phyloP scores from a whole-genome alignment of 495 filamentous ascomycete species.

The Neurospora sp. region DNA sequence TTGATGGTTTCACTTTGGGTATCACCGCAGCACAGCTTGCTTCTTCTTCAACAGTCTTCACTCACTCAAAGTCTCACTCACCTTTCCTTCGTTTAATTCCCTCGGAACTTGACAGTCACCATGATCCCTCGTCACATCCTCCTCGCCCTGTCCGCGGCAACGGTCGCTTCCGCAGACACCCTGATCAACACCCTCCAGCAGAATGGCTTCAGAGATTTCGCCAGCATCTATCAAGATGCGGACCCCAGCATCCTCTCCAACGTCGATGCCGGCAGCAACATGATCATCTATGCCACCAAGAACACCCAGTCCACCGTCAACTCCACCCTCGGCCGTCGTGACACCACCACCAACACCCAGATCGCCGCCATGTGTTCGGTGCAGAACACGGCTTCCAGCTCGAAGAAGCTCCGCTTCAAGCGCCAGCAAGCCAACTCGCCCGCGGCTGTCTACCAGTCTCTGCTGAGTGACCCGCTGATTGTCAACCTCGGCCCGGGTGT shows the following conservation, averaged over 20 bases:
- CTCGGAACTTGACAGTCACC: not conserved
- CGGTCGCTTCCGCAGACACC: not conserved
- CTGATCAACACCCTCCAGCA: not conserved
- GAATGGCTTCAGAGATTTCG: not conserved
- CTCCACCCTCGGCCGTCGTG: not conserved
- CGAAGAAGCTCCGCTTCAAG: not conserved
- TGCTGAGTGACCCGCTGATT: not conserved
- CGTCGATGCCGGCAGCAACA: not conserved
- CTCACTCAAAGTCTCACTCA: not conserved
- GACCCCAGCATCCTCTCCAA: not conserved
- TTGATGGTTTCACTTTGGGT: not conserved
- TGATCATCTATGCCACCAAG: not conserved
- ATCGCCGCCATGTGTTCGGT: not conserved
- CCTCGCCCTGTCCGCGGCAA: not conserved
- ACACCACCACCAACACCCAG: not conserved
- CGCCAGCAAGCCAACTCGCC: not conserved
- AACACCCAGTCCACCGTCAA: not conserved
- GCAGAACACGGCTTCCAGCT: not conserved
- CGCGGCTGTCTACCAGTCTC: not conserved
- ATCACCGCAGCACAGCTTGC: not conserved
- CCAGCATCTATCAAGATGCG: not conserved
- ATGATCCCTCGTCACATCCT: not conserved
- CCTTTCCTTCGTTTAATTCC: not conserved
- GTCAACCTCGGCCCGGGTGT: not conserved
- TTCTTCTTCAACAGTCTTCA: not conserved